These are phyloP conservation scores for Adansonia grandidieri DNA, from an alignment of 441 rosid species.

Conservation along the genomic window DNA sequence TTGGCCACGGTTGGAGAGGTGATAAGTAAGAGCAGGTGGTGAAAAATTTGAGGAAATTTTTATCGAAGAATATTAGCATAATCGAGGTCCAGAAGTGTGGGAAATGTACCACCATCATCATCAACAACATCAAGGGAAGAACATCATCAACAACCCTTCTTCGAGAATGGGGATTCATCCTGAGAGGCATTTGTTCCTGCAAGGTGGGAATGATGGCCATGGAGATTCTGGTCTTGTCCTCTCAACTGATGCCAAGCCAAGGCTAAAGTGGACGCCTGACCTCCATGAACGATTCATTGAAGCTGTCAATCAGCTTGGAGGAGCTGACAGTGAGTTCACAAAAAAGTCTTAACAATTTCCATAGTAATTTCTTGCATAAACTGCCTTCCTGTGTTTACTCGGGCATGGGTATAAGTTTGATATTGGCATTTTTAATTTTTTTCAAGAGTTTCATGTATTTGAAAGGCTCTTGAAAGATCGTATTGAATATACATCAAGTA, in stretches of 20 bases:
- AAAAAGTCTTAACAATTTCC: background rate
- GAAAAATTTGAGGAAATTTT: conserved; percentile 31
- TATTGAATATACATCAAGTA: no score
- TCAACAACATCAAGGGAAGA: conserved; percentile 77
- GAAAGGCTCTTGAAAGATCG: no score
- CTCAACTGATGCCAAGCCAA: conserved; percentile 96
- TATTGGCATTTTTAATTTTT: no score
- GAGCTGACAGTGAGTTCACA: conserved; percentile 81
- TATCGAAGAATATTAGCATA: no score
- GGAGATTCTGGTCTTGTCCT: conserved; percentile 95
- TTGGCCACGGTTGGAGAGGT: conserved; percentile 32
- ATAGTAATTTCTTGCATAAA: background rate
- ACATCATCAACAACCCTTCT: conserved; percentile 51
- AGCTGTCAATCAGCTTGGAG: conserved; percentile 97
- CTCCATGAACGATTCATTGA: conserved; percentile 93
- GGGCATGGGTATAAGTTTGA: no score
- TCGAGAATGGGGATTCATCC: conserved; percentile 74
- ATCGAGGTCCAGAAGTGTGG: conserved; percentile 12
- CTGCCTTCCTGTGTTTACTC: conserved; percentile 9
- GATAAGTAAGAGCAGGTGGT: conserved; percentile 36
- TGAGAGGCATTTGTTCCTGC: conserved; percentile 76
- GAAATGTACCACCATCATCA: conserved; percentile 70
- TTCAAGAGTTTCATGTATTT: no score
- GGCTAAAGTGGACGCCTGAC: conserved; percentile 94
- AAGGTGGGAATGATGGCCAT: conserved; percentile 70